Evolutionary conservation across 1,139 yeast species (phyloP).

Genomic region (Zygoascus sp.): DNA sequence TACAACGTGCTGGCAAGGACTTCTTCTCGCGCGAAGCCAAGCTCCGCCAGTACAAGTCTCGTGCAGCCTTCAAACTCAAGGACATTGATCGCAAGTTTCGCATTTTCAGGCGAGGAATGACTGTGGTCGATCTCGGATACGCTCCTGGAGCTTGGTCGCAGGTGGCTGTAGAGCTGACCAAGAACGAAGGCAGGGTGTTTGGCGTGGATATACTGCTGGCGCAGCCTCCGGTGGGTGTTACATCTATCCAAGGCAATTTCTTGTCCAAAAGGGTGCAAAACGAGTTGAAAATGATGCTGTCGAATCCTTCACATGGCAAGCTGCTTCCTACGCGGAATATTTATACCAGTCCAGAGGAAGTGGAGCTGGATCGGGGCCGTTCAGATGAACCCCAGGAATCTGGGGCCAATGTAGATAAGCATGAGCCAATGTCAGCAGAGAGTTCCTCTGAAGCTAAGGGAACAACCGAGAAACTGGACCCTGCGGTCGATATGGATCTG

Average conservation of each 20-base stretch:
- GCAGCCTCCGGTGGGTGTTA: conserved; percentile 74
- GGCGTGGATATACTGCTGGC: conserved; percentile 84
- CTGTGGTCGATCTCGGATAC: conserved; percentile 83
- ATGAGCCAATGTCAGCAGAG: no score
- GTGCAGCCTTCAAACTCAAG: conserved; percentile 85
- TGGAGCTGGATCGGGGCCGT: no score
- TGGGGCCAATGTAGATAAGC: no score
- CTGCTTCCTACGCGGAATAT: conserved; percentile 16
- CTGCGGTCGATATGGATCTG: conserved; percentile 1
- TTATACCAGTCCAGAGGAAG: conserved; percentile 21
- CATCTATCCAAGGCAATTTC: conserved; percentile 82
- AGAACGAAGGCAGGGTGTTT: conserved; percentile 58
- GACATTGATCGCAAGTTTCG: conserved; percentile 58
- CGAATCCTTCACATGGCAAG: conserved; percentile 31
- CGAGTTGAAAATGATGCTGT: conserved; percentile 52
- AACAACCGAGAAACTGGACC: no score
- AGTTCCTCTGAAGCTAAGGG: no score
- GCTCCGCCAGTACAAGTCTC: conserved; percentile 57
- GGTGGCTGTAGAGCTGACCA: conserved; percentile 60
- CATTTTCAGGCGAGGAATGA: conserved; percentile 51
- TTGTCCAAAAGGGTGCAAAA: conserved; percentile 62
- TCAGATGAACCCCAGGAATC: no score
- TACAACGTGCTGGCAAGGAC: conserved; percentile 64
- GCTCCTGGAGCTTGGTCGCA: conserved; percentile 98
- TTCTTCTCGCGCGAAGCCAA: conserved; percentile 62